Percentiles rank a stretch among this genome's conserved stretches.
Evolutionary conservation across 164 flowering plant genomes (phyloP).

Genomic region (Vitis amurensis): DNA sequence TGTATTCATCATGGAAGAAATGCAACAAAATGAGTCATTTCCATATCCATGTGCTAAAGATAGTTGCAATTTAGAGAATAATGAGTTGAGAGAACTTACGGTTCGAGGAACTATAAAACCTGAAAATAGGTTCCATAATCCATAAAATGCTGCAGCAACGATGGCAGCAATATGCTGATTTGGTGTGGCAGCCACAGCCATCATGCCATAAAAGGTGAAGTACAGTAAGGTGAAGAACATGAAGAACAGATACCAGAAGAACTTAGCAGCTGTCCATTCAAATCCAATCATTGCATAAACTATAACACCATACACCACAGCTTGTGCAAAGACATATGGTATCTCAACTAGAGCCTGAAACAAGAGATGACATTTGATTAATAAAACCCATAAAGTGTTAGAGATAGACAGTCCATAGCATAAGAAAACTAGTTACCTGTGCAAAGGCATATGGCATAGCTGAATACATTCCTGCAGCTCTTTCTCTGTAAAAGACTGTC

Average conservation of each 20-base stretch:
- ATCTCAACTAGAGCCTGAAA: constrained; percentile 50
- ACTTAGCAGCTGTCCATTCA: constrained; percentile 60
- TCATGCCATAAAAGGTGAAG: constrained; percentile 74
- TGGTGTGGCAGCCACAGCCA: constrained; percentile 69
- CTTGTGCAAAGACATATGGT: constrained; percentile 47
- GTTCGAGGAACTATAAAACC: constrained; percentile 62
- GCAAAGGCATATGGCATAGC: constrained; percentile 25
- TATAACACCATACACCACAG: constrained; percentile 39
- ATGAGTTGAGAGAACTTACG: constrained; percentile 32
- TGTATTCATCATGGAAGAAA: constrained; percentile 3
- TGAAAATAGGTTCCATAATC: constrained; percentile 62
- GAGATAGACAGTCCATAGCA: no score
- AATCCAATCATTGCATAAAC: constrained; percentile 66
- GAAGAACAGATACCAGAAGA: constrained; percentile 65
- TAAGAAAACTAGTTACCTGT: background rate
- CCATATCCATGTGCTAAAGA: no score
- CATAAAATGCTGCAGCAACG: constrained; percentile 53
- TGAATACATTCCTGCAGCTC: constrained; percentile 27
- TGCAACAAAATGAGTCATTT: no score
- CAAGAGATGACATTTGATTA: background rate
- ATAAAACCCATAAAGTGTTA: no score
- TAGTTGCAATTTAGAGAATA: background rate
- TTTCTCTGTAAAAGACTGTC: constrained; percentile 24
- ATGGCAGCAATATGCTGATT: constrained; percentile 56
- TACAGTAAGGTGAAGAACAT: constrained; percentile 59